phyloP scores from a whole-genome alignment of 345 rosid genomes.

The Brassica incana region DNA sequence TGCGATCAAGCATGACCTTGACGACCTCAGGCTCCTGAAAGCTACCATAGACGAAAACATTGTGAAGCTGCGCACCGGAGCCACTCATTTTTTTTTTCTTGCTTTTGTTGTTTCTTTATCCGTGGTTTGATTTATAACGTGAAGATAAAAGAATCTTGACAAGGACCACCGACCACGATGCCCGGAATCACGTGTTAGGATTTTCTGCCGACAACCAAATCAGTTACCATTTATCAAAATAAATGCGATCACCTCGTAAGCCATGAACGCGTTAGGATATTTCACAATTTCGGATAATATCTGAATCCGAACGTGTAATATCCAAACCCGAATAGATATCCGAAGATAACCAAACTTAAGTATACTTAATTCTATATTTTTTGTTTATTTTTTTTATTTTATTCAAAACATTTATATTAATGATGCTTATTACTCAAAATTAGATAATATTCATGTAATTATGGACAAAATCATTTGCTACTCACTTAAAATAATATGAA shows the following conservation, averaged over 20 bases:
- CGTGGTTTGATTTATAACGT: constrained; percentile 11
- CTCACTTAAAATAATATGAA: too few relatives aligned
- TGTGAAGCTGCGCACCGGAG: constrained; percentile 29
- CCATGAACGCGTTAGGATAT: too few relatives aligned
- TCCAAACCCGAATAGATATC: too few relatives aligned
- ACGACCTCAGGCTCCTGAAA: constrained; percentile 71
- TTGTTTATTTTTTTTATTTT: neutral
- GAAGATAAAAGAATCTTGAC: neutral
- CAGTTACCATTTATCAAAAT: neutral
- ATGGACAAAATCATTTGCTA: too few relatives aligned
- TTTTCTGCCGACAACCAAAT: neutral
- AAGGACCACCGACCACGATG: neutral
- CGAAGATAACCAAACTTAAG: too few relatives aligned
- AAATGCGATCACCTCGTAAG: too few relatives aligned
- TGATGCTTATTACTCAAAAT: too few relatives aligned
- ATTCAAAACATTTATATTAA: too few relatives aligned
- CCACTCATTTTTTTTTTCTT: constrained; percentile 14
- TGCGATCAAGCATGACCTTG: constrained; percentile 56
- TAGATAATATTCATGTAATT: too few relatives aligned
- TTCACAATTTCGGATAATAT: too few relatives aligned
- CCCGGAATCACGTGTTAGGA: constrained; percentile 6
- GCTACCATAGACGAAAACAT: constrained; percentile 86
- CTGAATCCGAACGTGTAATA: too few relatives aligned
- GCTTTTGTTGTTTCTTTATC: neutral
- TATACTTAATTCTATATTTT: too few relatives aligned